Evolutionary conservation across 805 yeast species (phyloP), one percentile per base, ranked within the genome.

Genomic region (Yarrowia hollandica): DNA sequence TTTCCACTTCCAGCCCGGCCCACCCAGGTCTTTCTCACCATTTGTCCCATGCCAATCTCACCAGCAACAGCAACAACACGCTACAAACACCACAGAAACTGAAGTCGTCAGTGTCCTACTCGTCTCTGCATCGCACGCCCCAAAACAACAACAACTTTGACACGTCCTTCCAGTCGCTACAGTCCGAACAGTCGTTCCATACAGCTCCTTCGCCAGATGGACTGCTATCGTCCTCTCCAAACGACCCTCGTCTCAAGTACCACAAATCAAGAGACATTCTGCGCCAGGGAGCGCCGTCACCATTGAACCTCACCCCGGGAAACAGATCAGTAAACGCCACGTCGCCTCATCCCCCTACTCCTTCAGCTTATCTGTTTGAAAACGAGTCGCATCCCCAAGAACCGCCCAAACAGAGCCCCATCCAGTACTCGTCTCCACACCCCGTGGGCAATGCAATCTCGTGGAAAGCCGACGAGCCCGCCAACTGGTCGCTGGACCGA

Each of bases 401-500:
- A 3, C 19, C 12, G 19, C n/a, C 21, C n/a, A 30, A 48, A 28
- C 35, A 33, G 39, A 33, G 39, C 30, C 55, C 55, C 5, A 33
- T 48, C 22, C 35, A 18, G 44, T 52, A 52, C 58, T 52, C 58
- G 12, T 52, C 58, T 3, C 42, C 58, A 7, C 44, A 35, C 19
- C 58, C 58, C 8, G n/a, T 35, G 1, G 44, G 44, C 1, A 28
- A 35, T 25, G 44, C 58, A 5, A 37, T 52, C 26, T 25, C 35
- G 9, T 52, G 58, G 58, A 52, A 52, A 9, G 58, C 58, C 14
- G 58, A 52, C 19, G 76, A 76, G 58, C 82, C 86, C 1, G 77
- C 76, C 5, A 84, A 82, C 61, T 90, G 97, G 97, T 82, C 85
- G 1, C 73, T 80, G 63, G 82, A 78, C n/a, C 76, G 86, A 56